Evolutionary conservation across 2,329 filamentous ascomycete genomes (phyloP).

Genomic region (Colletotrichum kahawae): DNA sequence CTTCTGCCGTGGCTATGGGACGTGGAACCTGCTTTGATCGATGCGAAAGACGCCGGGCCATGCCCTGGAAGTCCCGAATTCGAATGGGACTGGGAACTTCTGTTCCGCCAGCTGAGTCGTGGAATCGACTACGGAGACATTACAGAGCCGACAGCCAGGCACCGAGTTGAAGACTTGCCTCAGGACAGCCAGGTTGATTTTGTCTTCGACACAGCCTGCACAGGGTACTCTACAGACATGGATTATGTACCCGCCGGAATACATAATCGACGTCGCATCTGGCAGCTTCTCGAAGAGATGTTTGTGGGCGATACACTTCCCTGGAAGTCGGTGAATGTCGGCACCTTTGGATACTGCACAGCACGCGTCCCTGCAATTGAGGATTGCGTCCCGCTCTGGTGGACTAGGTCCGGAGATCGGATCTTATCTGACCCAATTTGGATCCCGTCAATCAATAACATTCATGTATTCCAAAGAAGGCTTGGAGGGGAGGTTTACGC

Average conservation of each 20-base stretch:
- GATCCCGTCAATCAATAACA: neutral
- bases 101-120: neutral
- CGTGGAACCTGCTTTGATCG: neutral
- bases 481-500: neutral
- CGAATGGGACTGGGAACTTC: neutral
- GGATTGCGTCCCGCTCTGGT: neutral
- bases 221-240: neutral
- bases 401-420: neutral
- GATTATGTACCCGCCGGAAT: neutral
- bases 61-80: neutral
- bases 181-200: neutral
- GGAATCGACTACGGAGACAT: neutral
- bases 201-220: neutral
- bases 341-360: accelerated
- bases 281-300: neutral
- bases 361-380: neutral
- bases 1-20: neutral
- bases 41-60: neutral
- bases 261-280: neutral
- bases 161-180: neutral
- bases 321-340: neutral
- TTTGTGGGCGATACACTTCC: neutral
- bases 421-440: neutral
- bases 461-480: neutral
- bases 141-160: neutral